phyloP scores from a whole-genome alignment of 768 basidiomycete genomes.

The Lactifluus echinatus region DNA sequence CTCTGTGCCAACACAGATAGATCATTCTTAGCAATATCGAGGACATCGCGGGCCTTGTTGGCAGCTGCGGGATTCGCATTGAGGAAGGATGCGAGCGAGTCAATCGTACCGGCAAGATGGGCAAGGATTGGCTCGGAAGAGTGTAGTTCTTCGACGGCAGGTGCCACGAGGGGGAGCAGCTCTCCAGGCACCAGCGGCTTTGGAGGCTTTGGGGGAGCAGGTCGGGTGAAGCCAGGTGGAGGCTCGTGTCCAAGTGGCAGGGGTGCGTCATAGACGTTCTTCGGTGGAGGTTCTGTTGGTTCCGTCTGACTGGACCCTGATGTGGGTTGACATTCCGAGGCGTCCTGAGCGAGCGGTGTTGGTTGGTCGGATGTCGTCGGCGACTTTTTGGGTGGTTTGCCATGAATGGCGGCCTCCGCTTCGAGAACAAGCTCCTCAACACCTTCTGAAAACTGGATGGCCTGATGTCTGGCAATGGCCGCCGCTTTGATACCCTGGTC shows the following conservation, averaged over 20 bases:
- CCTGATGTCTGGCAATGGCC: constrained; percentile 37
- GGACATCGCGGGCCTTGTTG: constrained; percentile 59
- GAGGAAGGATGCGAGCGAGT: constrained; percentile 80
- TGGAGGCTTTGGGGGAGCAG: constrained; percentile 41
- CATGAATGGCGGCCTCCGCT: constrained; percentile 63
- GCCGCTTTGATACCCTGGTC: constrained; percentile 31
- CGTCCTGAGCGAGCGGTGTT: constrained; percentile 22
- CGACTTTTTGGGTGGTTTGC: constrained; percentile 30
- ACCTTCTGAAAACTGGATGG: constrained; percentile 49
- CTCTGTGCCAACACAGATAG: constrained; percentile 68
- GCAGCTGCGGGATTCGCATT: constrained; percentile 62
- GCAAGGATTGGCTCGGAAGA: constrained; percentile 86
- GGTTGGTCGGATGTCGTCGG: constrained; percentile 24
- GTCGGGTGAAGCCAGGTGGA: constrained; percentile 77
- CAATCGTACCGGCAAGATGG: constrained; percentile 88
- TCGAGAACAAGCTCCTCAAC: constrained; percentile 57
- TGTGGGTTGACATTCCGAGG: constrained; percentile 23
- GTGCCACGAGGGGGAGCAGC: constrained; percentile 71
- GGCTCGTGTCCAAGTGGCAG: constrained; percentile 93
- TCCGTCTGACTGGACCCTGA: constrained; percentile 14
- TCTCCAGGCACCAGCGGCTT: constrained; percentile 27
- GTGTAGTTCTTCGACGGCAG: constrained; percentile 61
- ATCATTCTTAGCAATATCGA: constrained; percentile 75
- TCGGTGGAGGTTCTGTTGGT: constrained; percentile 21
- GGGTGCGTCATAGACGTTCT: constrained; percentile 53